Evolutionary conservation across 108 stramenopile genomes (phyloP).

Genomic region (Aurantiochytrium sp.): DNA sequence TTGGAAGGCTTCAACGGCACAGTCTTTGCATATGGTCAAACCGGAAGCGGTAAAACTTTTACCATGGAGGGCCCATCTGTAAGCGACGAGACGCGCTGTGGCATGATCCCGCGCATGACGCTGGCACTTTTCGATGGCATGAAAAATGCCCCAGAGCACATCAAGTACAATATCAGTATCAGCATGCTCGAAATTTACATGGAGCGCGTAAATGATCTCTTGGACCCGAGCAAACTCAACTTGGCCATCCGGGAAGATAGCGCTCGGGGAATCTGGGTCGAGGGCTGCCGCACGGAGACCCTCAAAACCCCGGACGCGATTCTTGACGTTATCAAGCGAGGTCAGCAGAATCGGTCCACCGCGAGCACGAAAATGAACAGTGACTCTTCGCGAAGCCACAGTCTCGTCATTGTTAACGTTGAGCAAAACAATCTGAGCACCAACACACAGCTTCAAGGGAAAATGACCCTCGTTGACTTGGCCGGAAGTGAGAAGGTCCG

Average conservation of each 20-base stretch:
- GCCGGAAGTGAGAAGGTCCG: conserved; percentile 35
- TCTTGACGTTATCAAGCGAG: conserved; percentile 4
- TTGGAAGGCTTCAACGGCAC: conserved; percentile 28
- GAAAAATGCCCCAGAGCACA: background rate
- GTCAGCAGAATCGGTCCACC: conserved; percentile 16
- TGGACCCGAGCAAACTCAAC: conserved; percentile 20
- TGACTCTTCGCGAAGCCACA: conserved; percentile 29
- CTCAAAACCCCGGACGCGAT: conserved; percentile 31
- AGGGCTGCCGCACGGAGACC: conserved; percentile 38
- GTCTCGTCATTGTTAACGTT: conserved; percentile 27
- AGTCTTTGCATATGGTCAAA: conserved; percentile 34
- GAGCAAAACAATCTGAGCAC: background rate
- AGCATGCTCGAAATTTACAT: conserved; percentile 29
- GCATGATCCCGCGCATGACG: conserved; percentile 17
- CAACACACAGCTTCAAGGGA: background rate
- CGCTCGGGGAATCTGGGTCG: conserved; percentile 53
- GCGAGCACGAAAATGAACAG: conserved; percentile 39
- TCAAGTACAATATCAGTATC: background rate
- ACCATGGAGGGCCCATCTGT: conserved; percentile 19
- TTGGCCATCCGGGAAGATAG: conserved; percentile 58
- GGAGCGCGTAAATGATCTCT: conserved; percentile 26
- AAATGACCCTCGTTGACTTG: conserved; percentile 29
- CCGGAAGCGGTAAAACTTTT: background rate
- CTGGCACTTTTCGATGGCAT: background rate
- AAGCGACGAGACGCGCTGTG: background rate